Evolutionary conservation across 2,329 filamentous ascomycete species (phyloP).

Genomic region (Fusarium circinatum): DNA sequence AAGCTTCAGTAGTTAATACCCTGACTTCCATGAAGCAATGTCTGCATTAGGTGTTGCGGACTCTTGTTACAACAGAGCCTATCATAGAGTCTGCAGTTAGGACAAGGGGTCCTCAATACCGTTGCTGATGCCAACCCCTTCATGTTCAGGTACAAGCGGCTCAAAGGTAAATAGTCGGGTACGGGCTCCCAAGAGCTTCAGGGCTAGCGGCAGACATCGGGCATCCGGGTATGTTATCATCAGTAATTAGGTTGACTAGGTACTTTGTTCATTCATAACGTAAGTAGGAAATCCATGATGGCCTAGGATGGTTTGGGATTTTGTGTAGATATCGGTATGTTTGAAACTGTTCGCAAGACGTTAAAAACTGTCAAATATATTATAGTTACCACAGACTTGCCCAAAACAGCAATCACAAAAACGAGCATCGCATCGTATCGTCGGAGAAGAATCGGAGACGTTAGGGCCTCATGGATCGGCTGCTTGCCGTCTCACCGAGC

Average conservation of each 20-base stretch:
- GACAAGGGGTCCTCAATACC: conserved; percentile 24
- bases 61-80: conserved; percentile 37
- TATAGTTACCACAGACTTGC: conserved; percentile 10
- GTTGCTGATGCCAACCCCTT: conserved; percentile 29
- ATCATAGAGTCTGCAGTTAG: conserved; percentile 19
- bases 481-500: conserved; percentile 30
- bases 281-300: not conserved
- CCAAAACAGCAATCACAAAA: conserved; percentile 19
- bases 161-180: conserved; percentile 4
- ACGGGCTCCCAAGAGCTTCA: not conserved
- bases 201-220: conserved; percentile 6
- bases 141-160: conserved; percentile 22
- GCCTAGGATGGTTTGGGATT: not conserved
- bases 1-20: conserved; percentile 1
- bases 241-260: not conserved
- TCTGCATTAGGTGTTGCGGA: conserved; percentile 1
- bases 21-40: conserved; percentile 11
- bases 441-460: conserved; percentile 34
- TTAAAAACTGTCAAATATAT: not conserved
- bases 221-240: not conserved
- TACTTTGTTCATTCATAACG: not conserved
- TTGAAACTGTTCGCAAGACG: not conserved
- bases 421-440: not conserved
- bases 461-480: conserved; percentile 1
- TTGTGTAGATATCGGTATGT: not conserved